These are phyloP conservation scores for Bipolaris cookei DNA, from an alignment of 2,329 filamentous ascomycete genomes.

Conservation along the genomic window DNA sequence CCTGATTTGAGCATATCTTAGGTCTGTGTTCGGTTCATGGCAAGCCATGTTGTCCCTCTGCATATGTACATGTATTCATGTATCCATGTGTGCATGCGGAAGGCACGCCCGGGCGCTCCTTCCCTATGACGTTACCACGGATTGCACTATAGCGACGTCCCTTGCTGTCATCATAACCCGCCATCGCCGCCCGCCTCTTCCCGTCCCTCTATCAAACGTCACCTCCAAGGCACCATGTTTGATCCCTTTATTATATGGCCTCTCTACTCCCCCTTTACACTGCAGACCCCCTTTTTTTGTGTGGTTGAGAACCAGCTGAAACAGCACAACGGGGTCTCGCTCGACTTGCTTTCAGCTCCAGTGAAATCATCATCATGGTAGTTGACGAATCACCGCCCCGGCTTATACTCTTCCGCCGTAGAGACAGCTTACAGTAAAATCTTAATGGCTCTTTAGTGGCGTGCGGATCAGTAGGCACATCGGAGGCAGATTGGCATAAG, in stretches of 20 bases:
- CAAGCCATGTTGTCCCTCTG: too few species aligned
- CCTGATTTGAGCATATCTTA: too few species aligned
- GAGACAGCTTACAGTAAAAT: neutral
- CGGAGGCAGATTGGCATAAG: neutral
- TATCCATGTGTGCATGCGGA: neutral
- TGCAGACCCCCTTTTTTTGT: neutral
- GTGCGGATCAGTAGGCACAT: neutral
- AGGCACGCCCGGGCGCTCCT: conserved; percentile 2
- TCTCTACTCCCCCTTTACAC: neutral
- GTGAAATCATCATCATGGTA: neutral
- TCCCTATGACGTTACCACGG: neutral
- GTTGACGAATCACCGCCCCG: neutral
- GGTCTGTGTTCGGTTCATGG: too few species aligned
- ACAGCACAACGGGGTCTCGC: neutral
- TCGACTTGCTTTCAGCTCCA: neutral
- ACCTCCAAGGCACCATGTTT: conserved; percentile 1
- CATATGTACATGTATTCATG: too few species aligned
- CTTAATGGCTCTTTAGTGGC: neutral
- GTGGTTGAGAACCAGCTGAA: neutral
- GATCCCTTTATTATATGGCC: neutral
- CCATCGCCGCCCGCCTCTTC: neutral
- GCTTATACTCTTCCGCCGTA: neutral
- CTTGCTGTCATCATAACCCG: neutral
- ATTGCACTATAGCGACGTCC: neutral
- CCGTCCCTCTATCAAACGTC: neutral